Conservation (phyloP, 148 eudicot genomes). For the Rhododendron mucronatum region DNA sequence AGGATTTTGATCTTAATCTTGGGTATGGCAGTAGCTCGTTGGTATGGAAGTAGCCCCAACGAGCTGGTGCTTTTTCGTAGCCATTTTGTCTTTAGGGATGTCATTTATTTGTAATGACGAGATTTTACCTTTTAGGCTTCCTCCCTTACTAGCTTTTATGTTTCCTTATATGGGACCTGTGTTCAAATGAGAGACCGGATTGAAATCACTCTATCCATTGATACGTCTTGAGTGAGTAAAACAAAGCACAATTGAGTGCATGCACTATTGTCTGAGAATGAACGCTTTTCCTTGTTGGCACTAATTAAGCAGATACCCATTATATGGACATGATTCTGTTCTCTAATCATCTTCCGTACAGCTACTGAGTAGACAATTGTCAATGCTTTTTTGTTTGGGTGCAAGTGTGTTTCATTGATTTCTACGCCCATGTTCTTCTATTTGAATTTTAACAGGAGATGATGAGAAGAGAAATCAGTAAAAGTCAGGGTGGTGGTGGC, state of each 20-base stretch:
- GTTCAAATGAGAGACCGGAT: neutral
- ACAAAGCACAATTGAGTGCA: neutral
- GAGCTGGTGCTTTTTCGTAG: neutral
- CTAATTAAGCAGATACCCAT: neutral
- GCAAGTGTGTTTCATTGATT: neutral
- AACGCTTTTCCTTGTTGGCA: neutral
- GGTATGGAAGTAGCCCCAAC: neutral
- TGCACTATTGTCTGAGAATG: neutral
- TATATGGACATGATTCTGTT: neutral
- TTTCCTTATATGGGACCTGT: neutral
- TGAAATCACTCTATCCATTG: neutral
- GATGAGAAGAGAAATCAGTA: conserved; percentile 13
- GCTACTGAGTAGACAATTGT: neutral
- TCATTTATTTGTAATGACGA: neutral
- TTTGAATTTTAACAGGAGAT: conserved; percentile 2
- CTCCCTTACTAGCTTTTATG: neutral
- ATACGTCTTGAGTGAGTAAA: neutral
- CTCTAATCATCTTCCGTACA: neutral
- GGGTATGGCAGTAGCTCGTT: neutral
- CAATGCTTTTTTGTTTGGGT: neutral
- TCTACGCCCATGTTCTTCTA: neutral
- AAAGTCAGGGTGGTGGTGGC: conserved; percentile 31
- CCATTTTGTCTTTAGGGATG: neutral
- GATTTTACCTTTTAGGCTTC: neutral
- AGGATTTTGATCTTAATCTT: neutral